Percentiles rank a stretch among this genome's conserved stretches.
Conservation (phyloP, 768 basidiomycete genomes). For the Daedaleopsis sinensis region DNA sequence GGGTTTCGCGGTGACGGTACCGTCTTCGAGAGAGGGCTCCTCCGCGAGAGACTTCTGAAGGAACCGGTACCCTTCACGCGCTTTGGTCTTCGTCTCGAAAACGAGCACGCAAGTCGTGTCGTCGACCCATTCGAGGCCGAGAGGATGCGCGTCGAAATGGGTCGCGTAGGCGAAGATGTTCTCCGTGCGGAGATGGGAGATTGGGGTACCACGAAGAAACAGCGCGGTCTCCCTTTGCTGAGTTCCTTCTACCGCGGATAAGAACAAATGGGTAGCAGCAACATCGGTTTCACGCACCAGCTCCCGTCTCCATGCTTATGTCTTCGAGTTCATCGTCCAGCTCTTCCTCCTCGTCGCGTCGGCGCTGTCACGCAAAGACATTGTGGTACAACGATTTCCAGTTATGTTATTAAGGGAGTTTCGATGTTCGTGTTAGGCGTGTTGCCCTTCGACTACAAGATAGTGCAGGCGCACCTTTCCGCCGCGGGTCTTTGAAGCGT, state of each 20-base stretch:
- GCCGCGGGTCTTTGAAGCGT: conserved; percentile 57
- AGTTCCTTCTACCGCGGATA: conserved; percentile 40
- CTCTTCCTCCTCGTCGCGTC: conserved; percentile 52
- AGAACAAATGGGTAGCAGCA: not conserved
- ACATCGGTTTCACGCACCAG: too few species aligned
- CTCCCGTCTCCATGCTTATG: conserved; percentile 29
- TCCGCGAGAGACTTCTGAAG: conserved; percentile 58
- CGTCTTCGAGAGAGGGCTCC: conserved; percentile 52
- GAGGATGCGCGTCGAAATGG: conserved; percentile 73
- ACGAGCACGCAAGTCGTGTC: conserved; percentile 83
- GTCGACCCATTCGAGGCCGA: conserved; percentile 86
- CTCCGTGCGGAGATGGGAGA: conserved; percentile 73
- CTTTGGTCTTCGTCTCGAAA: conserved; percentile 58
- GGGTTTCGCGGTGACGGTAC: conserved; percentile 63
- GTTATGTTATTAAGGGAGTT: conserved; percentile 41
- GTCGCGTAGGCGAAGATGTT: conserved; percentile 83
- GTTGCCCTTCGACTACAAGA: conserved; percentile 13
- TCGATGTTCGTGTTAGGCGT: too few species aligned
- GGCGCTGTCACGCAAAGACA: conserved; percentile 37
- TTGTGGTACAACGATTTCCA: conserved; percentile 6
- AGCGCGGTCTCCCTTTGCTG: conserved; percentile 66
- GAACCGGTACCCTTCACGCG: conserved; percentile 50
- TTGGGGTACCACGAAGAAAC: conserved; percentile 71
- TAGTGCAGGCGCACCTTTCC: conserved; percentile 73
- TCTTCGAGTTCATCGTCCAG: conserved; percentile 39